A percentile compares a stretch with the other conserved stretches of the same genome.
These are phyloP conservation scores for Trichopus zeylanicus DNA, from an alignment of 116 monocot genomes.

Conservation along the genomic window DNA sequence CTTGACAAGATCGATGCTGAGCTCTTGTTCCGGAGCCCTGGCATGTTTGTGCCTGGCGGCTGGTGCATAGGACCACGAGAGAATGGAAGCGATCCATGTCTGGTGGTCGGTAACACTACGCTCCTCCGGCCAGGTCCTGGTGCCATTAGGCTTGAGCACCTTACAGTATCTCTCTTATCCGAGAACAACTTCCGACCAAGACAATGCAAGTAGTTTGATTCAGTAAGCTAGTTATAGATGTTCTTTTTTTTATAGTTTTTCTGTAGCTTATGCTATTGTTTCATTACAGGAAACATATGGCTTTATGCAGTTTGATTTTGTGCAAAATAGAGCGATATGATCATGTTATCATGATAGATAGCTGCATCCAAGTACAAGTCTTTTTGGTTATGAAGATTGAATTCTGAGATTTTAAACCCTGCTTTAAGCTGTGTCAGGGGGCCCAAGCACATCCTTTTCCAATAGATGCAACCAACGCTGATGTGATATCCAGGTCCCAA, in stretches of 20 bases:
- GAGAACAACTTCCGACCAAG: constrained; percentile 39
- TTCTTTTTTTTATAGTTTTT: neutral
- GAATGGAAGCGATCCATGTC: constrained; percentile 31
- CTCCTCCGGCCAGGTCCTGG: constrained; percentile 37
- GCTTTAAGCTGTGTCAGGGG: no score
- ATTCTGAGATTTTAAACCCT: no score
- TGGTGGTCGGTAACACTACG: constrained; percentile 33
- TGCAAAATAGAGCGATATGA: neutral
- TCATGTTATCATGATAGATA: no score
- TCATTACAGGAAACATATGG: neutral
- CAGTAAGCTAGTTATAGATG: neutral
- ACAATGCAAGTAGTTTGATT: constrained; percentile 35
- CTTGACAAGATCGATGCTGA: constrained; percentile 49
- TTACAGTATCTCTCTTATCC: constrained; percentile 24
- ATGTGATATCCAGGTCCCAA: no score
- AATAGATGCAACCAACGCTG: no score
- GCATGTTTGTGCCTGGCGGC: constrained; percentile 36
- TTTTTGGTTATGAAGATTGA: no score
- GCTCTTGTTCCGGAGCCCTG: constrained; percentile 31
- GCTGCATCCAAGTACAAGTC: no score
- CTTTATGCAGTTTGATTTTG: neutral
- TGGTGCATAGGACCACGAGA: constrained; percentile 39
- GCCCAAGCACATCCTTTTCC: no score
- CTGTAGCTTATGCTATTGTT: neutral
- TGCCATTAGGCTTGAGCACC: constrained; percentile 30